Evolutionary conservation across 257 asterid species (phyloP), one percentile per base, ranked within the genome.

Genomic region (Misopates orontium): DNA sequence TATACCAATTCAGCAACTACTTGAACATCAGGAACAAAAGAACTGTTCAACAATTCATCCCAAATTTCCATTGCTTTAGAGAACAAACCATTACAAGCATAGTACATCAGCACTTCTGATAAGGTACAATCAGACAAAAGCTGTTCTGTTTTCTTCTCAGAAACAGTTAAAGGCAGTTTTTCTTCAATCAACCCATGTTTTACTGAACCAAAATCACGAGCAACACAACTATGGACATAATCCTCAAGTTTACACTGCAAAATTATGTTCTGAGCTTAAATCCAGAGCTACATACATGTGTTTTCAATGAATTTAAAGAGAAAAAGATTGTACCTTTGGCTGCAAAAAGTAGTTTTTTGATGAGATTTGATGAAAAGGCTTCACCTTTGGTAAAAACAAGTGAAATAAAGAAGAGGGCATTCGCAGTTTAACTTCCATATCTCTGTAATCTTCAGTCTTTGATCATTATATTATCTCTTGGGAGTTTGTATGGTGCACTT

Each of bases 31-130:
- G 83, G 89, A 59, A 74, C 67, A 62, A 72, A 69, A 39, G 88
- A 83, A 72, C 88, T 84, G 73, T 77, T 82, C 45, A 90, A 22
- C 50, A 87, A 75, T 72, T 81, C 85, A 73, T 84, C 90, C 88
- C 95, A 86, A 77, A 78, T 60, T 39, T 64, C 82, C 53, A 64
- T 58, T 44, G 87, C 90, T 77, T 83, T 64, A 36, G 75, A 32
- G 40, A 80, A 55, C 59, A 74, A 71, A 65, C 87, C 87, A 63
- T 75, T 80, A 25, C 31, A 31, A 22, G 88, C 89, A 75, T 83
- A 84, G 71, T 73, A 64, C 0, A 87, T 70, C 70, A 89, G 69
- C 72, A 75, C 60, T 20, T 73, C 57, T 45, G 96, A 77, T 54
- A 82, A 60, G 50, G 79, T 79, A 57, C 80, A 61, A 47, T 47